Evolutionary conservation across 352 stramenopile species (phyloP), one percentile per base, ranked within the genome.

Genomic region (Globisporangium solare): DNA sequence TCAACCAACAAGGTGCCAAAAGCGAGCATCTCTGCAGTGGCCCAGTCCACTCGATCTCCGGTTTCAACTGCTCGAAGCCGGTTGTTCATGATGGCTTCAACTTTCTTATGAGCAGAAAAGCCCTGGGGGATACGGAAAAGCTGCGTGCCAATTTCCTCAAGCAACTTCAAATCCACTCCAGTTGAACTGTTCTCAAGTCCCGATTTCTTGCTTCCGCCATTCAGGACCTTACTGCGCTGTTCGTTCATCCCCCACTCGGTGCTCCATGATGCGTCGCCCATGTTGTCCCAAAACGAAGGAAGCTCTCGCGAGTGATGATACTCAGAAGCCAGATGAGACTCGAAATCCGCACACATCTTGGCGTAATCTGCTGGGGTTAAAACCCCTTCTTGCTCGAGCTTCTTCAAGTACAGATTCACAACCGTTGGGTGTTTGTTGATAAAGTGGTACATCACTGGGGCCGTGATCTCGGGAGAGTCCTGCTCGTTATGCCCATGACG

Each of bases 401-500:
- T 82, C 58, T 90, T 74, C 18, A 70, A 60, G 58, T 92, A 96
- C 20, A 91, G 48, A 17, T 87, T 86, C 50, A 92, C 73, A 8
- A 95, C 74, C 15, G 82, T 88, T 37, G 81, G 82, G 56, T 93
- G 79, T 52, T 92, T 81, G 64, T 94, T 90, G 61, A 97, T 96
- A 43, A 88, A 82, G 43, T 93, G 66, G 67, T 97, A 96, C 88
- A 96, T 96, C 41, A 95, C 68, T 0, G 89, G 89, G 46, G 84
- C 76, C 27, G 89, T 97, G 56, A 97, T 89, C 54, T 89, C 73
- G 8, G 89, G 89, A 31, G 84, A 90, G 53, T 97, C 89, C 73
- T 91, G 72, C 73, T 99, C 97, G 67, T 99, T 99, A 82, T 99
- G 97, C 12, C 97, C 97, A 68, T 99, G 94, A 35, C 96, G 85